These are phyloP conservation scores for Rheum nobile DNA, from an alignment of 148 eudicot genomes.

Conservation along the genomic window DNA sequence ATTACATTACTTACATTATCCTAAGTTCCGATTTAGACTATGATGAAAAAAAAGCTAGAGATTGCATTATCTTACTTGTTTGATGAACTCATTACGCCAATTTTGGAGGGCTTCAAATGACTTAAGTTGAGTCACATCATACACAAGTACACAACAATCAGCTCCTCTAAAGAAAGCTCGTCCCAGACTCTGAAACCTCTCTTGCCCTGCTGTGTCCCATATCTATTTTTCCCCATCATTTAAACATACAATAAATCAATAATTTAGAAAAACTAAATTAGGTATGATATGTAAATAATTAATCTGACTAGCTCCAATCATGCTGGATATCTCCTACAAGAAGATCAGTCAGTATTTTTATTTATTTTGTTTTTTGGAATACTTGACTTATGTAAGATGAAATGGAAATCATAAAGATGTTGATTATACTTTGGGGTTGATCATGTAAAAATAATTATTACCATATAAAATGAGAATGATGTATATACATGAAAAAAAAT, in stretches of 20 bases:
- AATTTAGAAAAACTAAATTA: background rate
- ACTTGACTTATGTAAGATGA: too few relatives aligned
- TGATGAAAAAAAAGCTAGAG: too few relatives aligned
- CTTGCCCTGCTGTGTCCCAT: conserved; percentile 71
- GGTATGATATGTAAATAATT: background rate
- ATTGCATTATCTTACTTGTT: conserved; percentile 3
- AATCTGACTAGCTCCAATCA: background rate
- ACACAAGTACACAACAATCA: conserved; percentile 52
- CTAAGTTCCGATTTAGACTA: too few relatives aligned
- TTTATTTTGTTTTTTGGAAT: too few relatives aligned
- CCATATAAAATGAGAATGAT: too few relatives aligned
- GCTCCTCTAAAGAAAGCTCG: conserved; percentile 53
- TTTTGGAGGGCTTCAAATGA: conserved; percentile 42
- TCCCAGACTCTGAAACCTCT: conserved; percentile 55
- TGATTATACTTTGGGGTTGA: too few relatives aligned
- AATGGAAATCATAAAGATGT: too few relatives aligned
- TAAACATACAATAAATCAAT: background rate
- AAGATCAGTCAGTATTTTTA: too few relatives aligned
- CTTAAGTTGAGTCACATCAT: conserved; percentile 32
- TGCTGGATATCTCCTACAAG: background rate
- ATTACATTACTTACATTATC: too few relatives aligned
- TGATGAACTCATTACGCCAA: conserved; percentile 50
- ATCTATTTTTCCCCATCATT: conserved; percentile 16
- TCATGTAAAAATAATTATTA: too few relatives aligned
- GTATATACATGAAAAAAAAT: too few relatives aligned